Evolutionary conservation across 208 protist species (phyloP).

Genomic region (Herpetomonas samuelpessoai): DNA sequence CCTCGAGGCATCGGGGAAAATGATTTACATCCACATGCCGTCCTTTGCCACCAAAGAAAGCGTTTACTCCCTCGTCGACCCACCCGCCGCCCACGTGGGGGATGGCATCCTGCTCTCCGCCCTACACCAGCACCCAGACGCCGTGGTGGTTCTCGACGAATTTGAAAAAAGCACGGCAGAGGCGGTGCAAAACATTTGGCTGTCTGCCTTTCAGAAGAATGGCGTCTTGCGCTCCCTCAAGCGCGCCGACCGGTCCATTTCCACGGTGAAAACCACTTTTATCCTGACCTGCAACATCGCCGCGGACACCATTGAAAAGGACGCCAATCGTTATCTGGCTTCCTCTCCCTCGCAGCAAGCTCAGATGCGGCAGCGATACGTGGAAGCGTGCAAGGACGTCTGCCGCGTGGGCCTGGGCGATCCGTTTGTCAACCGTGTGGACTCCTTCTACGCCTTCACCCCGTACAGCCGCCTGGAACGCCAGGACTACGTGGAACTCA

Average conservation of each 20-base stretch:
- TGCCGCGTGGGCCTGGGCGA: conserved; percentile 59
- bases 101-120: conserved; percentile 82
- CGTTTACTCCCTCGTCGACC: conserved; percentile 89
- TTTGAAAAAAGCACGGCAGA: conserved; percentile 85
- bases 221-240: conserved; percentile 83
- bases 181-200: conserved; percentile 82
- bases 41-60: conserved; percentile 85
- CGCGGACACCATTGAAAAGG: conserved; percentile 39
- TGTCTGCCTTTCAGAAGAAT: conserved; percentile 87
- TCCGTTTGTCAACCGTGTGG: conserved; percentile 84
- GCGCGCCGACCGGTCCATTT: conserved; percentile 61
- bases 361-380: conserved; percentile 37
- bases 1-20: conserved; percentile 58
- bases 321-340: conserved; percentile 34
- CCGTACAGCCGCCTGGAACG: conserved; percentile 71
- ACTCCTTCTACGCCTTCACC: conserved; percentile 78
- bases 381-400: conserved; percentile 37
- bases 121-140: conserved; percentile 51
- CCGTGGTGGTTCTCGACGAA: conserved; percentile 85
- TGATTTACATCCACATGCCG: conserved; percentile 84
- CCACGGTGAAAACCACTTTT: conserved; percentile 72
- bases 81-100: conserved; percentile 78
- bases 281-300: conserved; percentile 83
- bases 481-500: conserved; percentile 51
- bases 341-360: conserved; percentile 30